These are phyloP conservation scores for Ogataea methylovora DNA, from an alignment of 805 yeast species.

Conservation along the genomic window DNA sequence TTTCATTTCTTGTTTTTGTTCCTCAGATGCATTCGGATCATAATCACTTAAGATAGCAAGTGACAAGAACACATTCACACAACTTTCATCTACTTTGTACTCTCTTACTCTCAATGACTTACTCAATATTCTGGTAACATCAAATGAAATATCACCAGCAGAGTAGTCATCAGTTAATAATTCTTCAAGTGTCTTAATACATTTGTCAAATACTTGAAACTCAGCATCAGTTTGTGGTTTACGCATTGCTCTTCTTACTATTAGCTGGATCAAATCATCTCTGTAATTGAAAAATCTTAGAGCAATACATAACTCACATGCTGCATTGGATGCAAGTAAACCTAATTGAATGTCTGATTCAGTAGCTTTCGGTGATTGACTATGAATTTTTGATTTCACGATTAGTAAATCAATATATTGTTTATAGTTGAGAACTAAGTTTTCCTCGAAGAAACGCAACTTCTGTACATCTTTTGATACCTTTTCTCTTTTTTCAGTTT, in stretches of 20 bases:
- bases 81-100: constrained; percentile 78
- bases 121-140: constrained; percentile 57
- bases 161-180: constrained; percentile 69
- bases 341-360: constrained; percentile 38
- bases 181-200: constrained; percentile 61
- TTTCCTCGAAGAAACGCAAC: constrained; percentile 75
- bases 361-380: constrained; percentile 19
- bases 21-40: constrained; percentile 54
- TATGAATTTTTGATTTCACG: constrained; percentile 25
- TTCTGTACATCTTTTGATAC: constrained; percentile 78
- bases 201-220: constrained; percentile 42
- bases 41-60: constrained; percentile 61
- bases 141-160: constrained; percentile 74
- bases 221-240: constrained; percentile 45
- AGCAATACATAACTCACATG: constrained; percentile 65
- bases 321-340: constrained; percentile 60
- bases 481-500: constrained; percentile 71
- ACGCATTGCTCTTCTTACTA: constrained; percentile 60
- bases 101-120: constrained; percentile 68
- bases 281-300: constrained; percentile 78
- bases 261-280: constrained; percentile 59
- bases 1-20: constrained; percentile 39
- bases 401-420: constrained; percentile 54
- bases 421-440: constrained; percentile 61
- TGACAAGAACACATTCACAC: constrained; percentile 64